These are phyloP conservation scores for Starmerella gropengiesseri DNA, from an alignment of 805 yeast genomes.

Conservation along the genomic window DNA sequence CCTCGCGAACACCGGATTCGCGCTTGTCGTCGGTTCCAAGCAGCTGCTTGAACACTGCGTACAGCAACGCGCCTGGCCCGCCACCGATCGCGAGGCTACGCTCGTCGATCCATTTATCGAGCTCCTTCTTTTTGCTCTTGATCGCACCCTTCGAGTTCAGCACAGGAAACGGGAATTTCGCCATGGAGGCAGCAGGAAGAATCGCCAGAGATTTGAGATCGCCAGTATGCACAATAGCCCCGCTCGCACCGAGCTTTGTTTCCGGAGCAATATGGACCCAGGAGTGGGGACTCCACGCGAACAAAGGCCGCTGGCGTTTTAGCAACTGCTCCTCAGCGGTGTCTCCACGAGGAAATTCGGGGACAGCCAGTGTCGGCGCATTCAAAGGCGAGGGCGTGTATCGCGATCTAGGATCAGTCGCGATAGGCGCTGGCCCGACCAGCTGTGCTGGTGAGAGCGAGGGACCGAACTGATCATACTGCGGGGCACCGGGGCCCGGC, in stretches of 20 bases:
- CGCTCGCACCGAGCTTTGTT: conserved; percentile 1
- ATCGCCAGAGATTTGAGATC: conserved; percentile 26
- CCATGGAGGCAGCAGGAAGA: conserved; percentile 26
- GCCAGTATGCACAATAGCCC: conserved; percentile 27
- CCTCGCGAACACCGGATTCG: conserved; percentile 1
- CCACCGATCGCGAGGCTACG: conserved; percentile 24
- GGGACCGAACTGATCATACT: too few species aligned
- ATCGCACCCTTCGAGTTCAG: conserved; percentile 33
- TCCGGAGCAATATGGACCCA: conserved; percentile 32
- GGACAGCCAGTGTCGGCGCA: not conserved
- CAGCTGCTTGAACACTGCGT: conserved; percentile 15
- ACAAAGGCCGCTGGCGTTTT: conserved; percentile 42
- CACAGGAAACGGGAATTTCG: conserved; percentile 59
- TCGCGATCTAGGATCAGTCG: not conserved
- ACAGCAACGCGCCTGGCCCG: conserved; percentile 17
- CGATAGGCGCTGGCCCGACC: not conserved
- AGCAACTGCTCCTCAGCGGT: conserved; percentile 32
- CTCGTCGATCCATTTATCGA: conserved; percentile 56
- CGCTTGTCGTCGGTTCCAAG: conserved; percentile 9
- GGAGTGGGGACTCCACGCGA: conserved; percentile 29
- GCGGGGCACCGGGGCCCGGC: too few species aligned
- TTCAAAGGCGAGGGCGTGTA: conserved; percentile 5
- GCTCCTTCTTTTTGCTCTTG: conserved; percentile 53
- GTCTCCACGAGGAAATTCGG: not conserved
- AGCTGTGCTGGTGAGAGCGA: too few species aligned